phyloP scores from a whole-genome alignment of 2,329 filamentous ascomycete genomes.

The Alternaria sp. region DNA sequence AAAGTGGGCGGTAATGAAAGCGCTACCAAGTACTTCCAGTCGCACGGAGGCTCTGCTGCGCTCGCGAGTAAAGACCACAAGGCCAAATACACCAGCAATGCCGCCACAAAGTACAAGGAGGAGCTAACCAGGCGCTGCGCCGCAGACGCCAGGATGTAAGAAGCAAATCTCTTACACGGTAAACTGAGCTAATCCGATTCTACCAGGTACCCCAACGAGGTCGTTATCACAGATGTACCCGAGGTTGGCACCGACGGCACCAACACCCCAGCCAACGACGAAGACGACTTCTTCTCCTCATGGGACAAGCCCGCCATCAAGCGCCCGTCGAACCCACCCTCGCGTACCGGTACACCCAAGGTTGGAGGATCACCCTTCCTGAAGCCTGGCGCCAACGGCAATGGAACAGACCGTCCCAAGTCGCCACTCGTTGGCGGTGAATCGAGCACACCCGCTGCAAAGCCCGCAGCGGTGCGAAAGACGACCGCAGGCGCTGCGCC shows the following conservation, averaged over 20 bases:
- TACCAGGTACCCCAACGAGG: slow-evolving; percentile 80
- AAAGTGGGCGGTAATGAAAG: slow-evolving; percentile 99
- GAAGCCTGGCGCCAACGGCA: slow-evolving; percentile 70
- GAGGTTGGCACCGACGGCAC: slow-evolving; percentile 66
- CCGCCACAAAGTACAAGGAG: slow-evolving; percentile 97
- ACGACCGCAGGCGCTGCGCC: slow-evolving; percentile 66
- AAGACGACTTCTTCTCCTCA: slow-evolving; percentile 97
- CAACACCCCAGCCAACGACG: slow-evolving; percentile 80
- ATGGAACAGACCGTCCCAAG: slow-evolving; percentile 70
- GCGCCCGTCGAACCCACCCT: slow-evolving; percentile 90
- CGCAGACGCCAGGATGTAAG: slow-evolving; percentile 83
- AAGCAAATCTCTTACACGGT: slow-evolving; percentile 2
- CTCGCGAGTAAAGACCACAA: slow-evolving; percentile 96
- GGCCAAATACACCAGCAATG: slow-evolving; percentile 92
- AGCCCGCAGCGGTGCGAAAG: slow-evolving; percentile 84
- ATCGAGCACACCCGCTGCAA: slow-evolving; percentile 65
- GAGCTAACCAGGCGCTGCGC: slow-evolving; percentile 87
- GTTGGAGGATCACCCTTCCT: slow-evolving; percentile 83
- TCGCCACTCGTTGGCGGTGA: slow-evolving; percentile 70
- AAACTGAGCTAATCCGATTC: slow-evolving; percentile 26
- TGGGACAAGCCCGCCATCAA: slow-evolving; percentile 99
- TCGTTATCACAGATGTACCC: slow-evolving; percentile 78
- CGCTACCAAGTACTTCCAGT: slow-evolving; percentile 97
- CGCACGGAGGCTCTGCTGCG: slow-evolving; percentile 91
- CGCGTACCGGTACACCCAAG: slow-evolving; percentile 85